Evolutionary conservation across 371 early-diverging fungal species (phyloP), one percentile per base, ranked within the genome.

Genomic region (Parasitella parasitica): DNA sequence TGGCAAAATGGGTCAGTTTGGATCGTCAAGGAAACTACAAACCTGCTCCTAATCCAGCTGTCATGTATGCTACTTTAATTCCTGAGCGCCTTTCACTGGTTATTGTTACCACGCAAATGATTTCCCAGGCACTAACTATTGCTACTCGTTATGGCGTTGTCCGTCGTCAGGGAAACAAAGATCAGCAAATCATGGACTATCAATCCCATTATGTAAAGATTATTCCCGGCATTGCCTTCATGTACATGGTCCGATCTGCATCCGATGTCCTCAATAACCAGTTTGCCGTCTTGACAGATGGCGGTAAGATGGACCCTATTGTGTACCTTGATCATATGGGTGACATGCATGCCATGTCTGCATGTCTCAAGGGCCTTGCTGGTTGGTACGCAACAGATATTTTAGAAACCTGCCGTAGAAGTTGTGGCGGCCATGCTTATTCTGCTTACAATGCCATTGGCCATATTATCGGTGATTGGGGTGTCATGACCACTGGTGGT

Each of bases 101-200:
- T 11, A 48, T 58, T 38, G 70, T 73, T n/a, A 74, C 78, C 0
- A 72, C 75, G 4, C 56, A 58, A 37, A 52, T 80, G 54, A 65
- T 80, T n/a, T 68, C 78, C 1, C 87, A 86, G 48, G 72, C 86
- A 6, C 46, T 90, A 27, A 82, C 86, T 0, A 88, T 90, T 63
- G 87, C 89, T 6, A 73, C 81, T 18, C 86, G 90, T 11, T 90
- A 90, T 64, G 86, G 87, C 46, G 84, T 85, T 4, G 78, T 82
- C 13, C 85, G 90, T 62, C 78, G 88, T 4, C 89, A 90, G 57
- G 88, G 90, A 4, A 69, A 75, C 36, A 80, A 82, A 48, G 81
- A 89, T 39, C 83, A 86, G 55, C 87, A 87, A 66, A 88, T 90
- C 55, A 73, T 90, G 79, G 89, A 90, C 41, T 90, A 87, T 59